Base-by-base conservation (phyloP, 768 basidiomycete species). In the Imleria badia region DNA sequence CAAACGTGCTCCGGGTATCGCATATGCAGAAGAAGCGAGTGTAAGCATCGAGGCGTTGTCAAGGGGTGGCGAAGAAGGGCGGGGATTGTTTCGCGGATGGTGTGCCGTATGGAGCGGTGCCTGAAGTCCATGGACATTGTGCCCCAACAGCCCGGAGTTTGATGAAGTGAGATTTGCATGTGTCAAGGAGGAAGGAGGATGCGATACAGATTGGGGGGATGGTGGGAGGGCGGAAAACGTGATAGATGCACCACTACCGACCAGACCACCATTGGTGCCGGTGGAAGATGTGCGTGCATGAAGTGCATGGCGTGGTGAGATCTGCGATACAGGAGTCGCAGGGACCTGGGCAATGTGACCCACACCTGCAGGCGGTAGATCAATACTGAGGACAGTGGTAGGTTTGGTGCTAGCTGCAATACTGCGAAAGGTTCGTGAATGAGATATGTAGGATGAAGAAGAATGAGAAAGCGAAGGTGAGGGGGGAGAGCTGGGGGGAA, bases 1-100 rank as follows among this genome's bases (percentile, higher is more conserved):
- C 35, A 72, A 61, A 43, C 84, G 82, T 26, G 75, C 76, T 19
- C 80, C 81, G 15, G 87, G 84, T 48, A 87, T 74, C 1, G 85
- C 95, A 70, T 91, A 97, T 5, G 91, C 94, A 4, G 93, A 95
- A 23, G 92, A 94, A 13, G 96, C 96, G 12, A 99, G 82, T 0
- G 96, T 99, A 43, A 98, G 78, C 51, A 95, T 76, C 3, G 91
- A 94, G 2, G 96, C 96, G 66, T 98, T 94, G 65, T 95, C 94
- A 42, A 84, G 76, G 1, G 96, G 95, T 20, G 92, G 89, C 7
- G 91, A 91, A 15, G 89, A 88, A 22, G 97, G 96, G 22, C 91
- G 85, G 1, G 96, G 96, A 66, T 99, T 99, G 71, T 97, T 92
- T 43, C 94, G 84, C 11, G 96, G 95, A 73, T 98, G 94, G 50